These are phyloP conservation scores for Curvularia hawaiiensis DNA, from an alignment of 2,329 filamentous ascomycete genomes.

Conservation along the genomic window DNA sequence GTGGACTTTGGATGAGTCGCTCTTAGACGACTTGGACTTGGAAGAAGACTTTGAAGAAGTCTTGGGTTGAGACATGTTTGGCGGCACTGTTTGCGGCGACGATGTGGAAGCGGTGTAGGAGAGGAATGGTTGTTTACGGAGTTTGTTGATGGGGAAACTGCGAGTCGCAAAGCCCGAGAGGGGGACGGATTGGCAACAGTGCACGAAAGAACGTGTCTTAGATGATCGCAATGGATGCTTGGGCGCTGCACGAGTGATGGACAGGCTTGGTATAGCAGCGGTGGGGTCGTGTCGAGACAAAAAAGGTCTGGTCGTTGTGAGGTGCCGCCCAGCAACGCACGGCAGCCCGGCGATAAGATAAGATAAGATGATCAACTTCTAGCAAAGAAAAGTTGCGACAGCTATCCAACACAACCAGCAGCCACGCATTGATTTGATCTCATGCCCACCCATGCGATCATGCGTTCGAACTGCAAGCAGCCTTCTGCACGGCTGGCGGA, in stretches of 20 bases:
- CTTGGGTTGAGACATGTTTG: constrained; percentile 41
- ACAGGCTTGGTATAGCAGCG: constrained; percentile 6
- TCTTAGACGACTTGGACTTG: constrained; percentile 50
- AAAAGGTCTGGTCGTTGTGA: constrained; percentile 18
- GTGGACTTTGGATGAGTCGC: constrained; percentile 85
- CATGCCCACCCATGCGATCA: constrained; percentile 56
- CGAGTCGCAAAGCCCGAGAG: background rate
- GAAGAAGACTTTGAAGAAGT: constrained; percentile 30
- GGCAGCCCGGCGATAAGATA: constrained; percentile 28
- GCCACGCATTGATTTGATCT: constrained; percentile 18
- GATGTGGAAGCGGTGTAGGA: constrained; percentile 8
- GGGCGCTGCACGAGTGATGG: background rate
- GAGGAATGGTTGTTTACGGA: constrained; percentile 30
- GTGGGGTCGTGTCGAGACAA: constrained; percentile 6
- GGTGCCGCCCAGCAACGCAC: constrained; percentile 14
- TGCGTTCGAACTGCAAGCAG: constrained; percentile 53
- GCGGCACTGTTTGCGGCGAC: constrained; percentile 5
- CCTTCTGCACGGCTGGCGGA: constrained; percentile 46
- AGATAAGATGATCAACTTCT: background rate
- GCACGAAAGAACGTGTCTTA: background rate
- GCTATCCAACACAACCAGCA: constrained; percentile 8
- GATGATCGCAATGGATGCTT: background rate
- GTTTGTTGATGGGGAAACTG: constrained; percentile 41
- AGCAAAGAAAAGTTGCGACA: constrained; percentile 14
- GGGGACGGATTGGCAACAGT: background rate